Percentiles rank a stretch among this genome's conserved stretches.
Conservation (phyloP, 2,329 filamentous ascomycete genomes). For the Calonectria fujianensis region DNA sequence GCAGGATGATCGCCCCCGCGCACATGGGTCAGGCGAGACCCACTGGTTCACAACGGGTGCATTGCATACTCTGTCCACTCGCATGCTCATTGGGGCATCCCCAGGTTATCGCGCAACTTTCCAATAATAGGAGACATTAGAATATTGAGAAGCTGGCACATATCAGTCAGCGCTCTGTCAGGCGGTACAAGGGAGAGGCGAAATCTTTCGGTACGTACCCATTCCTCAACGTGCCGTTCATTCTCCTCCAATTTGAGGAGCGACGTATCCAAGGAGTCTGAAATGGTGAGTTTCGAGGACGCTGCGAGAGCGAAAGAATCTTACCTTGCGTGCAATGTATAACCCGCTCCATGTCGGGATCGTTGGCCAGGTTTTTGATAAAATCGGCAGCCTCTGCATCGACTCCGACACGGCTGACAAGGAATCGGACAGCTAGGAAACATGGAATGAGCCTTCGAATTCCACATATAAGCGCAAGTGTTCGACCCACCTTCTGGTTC, state of each 20-base stretch:
- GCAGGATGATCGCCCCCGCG: too few species aligned
- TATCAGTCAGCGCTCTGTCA: background rate
- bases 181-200: background rate
- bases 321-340: background rate
- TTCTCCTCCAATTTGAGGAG: background rate
- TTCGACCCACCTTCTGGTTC: background rate
- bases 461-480: background rate
- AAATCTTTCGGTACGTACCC: background rate
- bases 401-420: background rate
- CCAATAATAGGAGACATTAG: background rate
- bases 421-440: background rate
- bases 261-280: background rate
- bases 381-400: background rate
- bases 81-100: too few species aligned
- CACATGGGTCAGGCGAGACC: too few species aligned
- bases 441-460: background rate
- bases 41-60: background rate
- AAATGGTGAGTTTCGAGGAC: background rate
- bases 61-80: background rate
- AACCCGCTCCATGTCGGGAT: background rate
- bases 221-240: background rate
- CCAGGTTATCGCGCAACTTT: background rate
- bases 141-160: background rate
- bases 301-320: background rate
- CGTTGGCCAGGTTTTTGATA: background rate